Conservation (phyloP, 2,329 filamentous ascomycete species). For the Venturia effusa region DNA sequence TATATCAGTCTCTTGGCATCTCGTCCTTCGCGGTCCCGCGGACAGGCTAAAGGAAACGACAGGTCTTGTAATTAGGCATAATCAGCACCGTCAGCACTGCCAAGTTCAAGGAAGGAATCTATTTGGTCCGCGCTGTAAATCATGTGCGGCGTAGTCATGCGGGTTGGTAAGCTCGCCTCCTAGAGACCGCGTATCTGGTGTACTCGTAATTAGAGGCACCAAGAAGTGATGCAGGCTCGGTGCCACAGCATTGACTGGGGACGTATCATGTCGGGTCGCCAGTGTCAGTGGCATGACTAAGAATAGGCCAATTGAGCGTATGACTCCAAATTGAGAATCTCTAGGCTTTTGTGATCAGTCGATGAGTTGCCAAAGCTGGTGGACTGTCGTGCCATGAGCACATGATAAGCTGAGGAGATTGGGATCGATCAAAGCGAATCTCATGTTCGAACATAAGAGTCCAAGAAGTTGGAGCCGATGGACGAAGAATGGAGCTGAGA, state of each 20-base stretch:
- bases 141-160: not conserved
- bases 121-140: not conserved
- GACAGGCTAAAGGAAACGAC: too few species aligned
- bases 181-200: not conserved
- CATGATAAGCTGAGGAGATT: not conserved
- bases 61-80: not conserved
- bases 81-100: not conserved
- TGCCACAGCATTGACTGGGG: not conserved
- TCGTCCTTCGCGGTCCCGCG: not conserved
- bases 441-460: not conserved
- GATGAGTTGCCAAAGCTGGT: not conserved
- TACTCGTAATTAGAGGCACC: not conserved
- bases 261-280: not conserved
- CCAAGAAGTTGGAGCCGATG: not conserved
- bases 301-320: too few species aligned
- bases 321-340: not conserved
- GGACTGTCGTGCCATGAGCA: not conserved
- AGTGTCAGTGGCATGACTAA: not conserved
- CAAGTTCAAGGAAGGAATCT: not conserved
- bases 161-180: too few species aligned
- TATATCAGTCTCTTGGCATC: not conserved
- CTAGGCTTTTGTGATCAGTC: not conserved
- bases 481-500: not conserved
- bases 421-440: not conserved
- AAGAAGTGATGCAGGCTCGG: not conserved